Evolutionary conservation across 2,329 filamentous ascomycete species (phyloP).

Genomic region (Xylariaceae sp.): DNA sequence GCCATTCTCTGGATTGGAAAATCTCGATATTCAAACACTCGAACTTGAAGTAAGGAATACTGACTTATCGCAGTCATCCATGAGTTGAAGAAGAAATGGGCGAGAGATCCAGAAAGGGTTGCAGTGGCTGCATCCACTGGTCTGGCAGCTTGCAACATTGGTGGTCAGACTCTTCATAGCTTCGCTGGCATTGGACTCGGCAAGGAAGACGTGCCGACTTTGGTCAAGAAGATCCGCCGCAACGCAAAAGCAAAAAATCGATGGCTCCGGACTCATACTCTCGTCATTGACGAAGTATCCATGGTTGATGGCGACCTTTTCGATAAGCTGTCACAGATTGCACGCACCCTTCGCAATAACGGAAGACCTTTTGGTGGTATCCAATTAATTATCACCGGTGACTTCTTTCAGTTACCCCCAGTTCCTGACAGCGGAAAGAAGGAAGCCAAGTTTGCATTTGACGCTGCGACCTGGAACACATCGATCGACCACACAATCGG

Average conservation of each 20-base stretch:
- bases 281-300: constrained; percentile 92
- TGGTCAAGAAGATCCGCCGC: constrained; percentile 86
- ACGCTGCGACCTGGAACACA: constrained; percentile 86
- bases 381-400: constrained; percentile 90
- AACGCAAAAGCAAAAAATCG: constrained; percentile 84
- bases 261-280: constrained; percentile 82
- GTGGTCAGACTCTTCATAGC: constrained; percentile 91
- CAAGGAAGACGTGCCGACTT: constrained; percentile 74
- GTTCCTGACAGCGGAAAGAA: constrained; percentile 71
- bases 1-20: too few species aligned
- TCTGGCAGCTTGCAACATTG: constrained; percentile 93
- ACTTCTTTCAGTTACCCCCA: constrained; percentile 95
- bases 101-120: constrained; percentile 73
- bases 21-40: too few species aligned
- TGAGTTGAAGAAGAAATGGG: constrained; percentile 72
- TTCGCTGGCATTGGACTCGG: constrained; percentile 94
- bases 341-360: constrained; percentile 81
- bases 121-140: constrained; percentile 95
- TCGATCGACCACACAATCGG: constrained; percentile 95
- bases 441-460: constrained; percentile 84
- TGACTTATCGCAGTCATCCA: constrained; percentile 54
- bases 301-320: constrained; percentile 98
- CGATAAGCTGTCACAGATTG: constrained; percentile 89
- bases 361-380: constrained; percentile 93
- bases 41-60: too few species aligned